phyloP scores from a whole-genome alignment of 345 rosid species.

The Anastatica hierochuntica region DNA sequence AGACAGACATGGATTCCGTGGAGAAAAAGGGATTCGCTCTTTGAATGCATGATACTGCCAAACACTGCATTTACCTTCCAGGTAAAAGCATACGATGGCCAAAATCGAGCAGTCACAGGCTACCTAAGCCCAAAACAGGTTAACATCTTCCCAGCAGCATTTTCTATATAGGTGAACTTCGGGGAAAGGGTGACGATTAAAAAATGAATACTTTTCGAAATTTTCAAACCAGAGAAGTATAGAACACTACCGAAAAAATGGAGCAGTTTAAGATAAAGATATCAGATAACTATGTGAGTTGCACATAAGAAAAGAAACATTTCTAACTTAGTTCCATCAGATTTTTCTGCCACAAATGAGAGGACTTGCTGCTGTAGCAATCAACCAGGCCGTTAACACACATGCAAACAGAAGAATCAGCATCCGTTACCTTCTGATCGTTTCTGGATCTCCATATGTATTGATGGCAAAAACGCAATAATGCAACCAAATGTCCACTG shows the following conservation, averaged over 20 bases:
- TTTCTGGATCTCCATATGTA: slow-evolving; percentile 91
- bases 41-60: slow-evolving; percentile 50
- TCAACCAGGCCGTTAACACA: slow-evolving; percentile 25
- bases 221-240: slow-evolving; percentile 17
- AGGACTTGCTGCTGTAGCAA: slow-evolving; percentile 68
- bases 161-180: slow-evolving; percentile 81
- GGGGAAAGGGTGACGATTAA: slow-evolving; percentile 43
- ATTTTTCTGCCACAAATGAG: slow-evolving; percentile 54
- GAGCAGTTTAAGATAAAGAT: slow-evolving; percentile 21
- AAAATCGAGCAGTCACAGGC: slow-evolving; percentile 81
- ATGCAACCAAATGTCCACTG: slow-evolving; percentile 96
- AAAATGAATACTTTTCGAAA: slow-evolving; percentile 29
- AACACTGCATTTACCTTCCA: slow-evolving; percentile 94
- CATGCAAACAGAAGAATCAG: slow-evolving; percentile 17
- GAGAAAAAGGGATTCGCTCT: slow-evolving; percentile 73
- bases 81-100: slow-evolving; percentile 65
- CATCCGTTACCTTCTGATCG: slow-evolving; percentile 76
- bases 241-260: slow-evolving; percentile 15
- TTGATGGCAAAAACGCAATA: slow-evolving; percentile 72
- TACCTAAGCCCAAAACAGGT: slow-evolving; percentile 85
- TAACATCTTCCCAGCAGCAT: slow-evolving; percentile 92
- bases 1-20: slow-evolving; percentile 32
- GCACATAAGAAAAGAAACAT: slow-evolving; percentile 29
- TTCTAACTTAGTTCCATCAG: slow-evolving; percentile 48
- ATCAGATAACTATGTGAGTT: slow-evolving; percentile 30